Conservation (phyloP, 2,329 filamentous ascomycete species). For the Colletotrichum phormii region DNA sequence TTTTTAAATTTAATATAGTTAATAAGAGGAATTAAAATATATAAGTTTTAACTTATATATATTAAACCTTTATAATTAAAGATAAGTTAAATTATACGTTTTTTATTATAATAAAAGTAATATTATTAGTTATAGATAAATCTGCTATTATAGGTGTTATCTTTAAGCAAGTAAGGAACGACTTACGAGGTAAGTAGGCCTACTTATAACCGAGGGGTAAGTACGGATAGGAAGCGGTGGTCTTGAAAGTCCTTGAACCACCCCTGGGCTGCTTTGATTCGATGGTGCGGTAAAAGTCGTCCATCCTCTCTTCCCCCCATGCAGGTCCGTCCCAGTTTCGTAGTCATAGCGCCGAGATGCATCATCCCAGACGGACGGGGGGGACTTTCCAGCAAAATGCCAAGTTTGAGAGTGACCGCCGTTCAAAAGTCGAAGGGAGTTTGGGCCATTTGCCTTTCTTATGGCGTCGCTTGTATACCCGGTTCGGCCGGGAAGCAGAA, state of each 20-base stretch:
- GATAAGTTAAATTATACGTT: too few species aligned
- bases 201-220: too few species aligned
- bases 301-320: neutral
- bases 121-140: too few species aligned
- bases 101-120: too few species aligned
- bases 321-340: conserved; percentile 28
- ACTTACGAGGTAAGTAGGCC: too few species aligned
- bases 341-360: conserved; percentile 28
- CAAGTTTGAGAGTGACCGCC: neutral
- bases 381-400: neutral
- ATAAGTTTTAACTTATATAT: too few species aligned
- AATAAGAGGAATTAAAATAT: too few species aligned
- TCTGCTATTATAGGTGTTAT: too few species aligned
- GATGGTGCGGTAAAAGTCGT: conserved; percentile 1
- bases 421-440: neutral
- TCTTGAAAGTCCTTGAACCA: neutral
- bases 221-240: too few species aligned
- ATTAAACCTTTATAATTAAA: too few species aligned
- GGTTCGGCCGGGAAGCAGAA: neutral
- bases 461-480: neutral
- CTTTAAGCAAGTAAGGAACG: too few species aligned
- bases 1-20: too few species aligned
- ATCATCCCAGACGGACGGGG: conserved; percentile 14
- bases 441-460: neutral
- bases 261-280: conserved; percentile 12